Conservation (phyloP, 768 basidiomycete species). For the Cystofilobasidium bisporidii region DNA sequence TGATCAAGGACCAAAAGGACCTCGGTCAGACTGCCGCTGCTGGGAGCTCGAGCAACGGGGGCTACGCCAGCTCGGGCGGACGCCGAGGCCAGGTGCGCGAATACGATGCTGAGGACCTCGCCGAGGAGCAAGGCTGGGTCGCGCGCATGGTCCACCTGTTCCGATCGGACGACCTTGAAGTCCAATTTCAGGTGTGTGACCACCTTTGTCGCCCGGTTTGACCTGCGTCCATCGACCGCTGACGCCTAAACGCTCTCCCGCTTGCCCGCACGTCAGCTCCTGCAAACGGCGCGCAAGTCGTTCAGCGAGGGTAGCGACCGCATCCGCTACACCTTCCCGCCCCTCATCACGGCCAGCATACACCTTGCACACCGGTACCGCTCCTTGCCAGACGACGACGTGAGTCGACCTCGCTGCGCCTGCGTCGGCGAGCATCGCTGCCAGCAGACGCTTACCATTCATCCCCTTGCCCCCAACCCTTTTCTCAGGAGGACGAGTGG, state of each 20-base stretch:
- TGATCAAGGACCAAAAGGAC: conserved; percentile 63
- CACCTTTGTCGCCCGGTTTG: background rate
- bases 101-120: conserved; percentile 74
- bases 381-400: conserved; percentile 5
- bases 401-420: no score
- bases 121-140: conserved; percentile 98
- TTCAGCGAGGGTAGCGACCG: conserved; percentile 80
- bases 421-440: no score
- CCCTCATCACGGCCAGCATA: conserved; percentile 84
- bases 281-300: conserved; percentile 82
- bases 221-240: background rate
- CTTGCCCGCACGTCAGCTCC: conserved; percentile 49
- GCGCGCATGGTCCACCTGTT: conserved; percentile 97
- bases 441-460: no score
- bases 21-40: conserved; percentile 48
- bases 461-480: background rate
- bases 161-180: conserved; percentile 70
- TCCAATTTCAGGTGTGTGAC: conserved; percentile 75
- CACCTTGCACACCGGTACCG: conserved; percentile 78
- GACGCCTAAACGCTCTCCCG: background rate
- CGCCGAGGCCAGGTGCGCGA: conserved; percentile 44
- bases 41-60: conserved; percentile 35
- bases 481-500: conserved; percentile 81
- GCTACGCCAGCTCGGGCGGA: conserved; percentile 7
- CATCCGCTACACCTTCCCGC: conserved; percentile 94